Evolutionary conservation across 441 rosid genomes (phyloP).

Genomic region (Pelargonium exstipulatum): DNA sequence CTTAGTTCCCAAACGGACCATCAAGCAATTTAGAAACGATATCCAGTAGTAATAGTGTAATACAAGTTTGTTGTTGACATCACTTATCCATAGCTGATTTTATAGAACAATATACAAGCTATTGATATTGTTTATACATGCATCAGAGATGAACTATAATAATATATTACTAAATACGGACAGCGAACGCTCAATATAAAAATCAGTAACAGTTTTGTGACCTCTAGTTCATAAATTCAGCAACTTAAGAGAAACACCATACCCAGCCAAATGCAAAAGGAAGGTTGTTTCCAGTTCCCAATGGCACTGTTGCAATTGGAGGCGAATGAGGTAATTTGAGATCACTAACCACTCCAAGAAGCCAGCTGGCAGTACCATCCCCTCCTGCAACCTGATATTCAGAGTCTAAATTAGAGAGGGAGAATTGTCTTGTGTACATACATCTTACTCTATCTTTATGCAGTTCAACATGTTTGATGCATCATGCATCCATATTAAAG

Average conservation of each 20-base stretch:
- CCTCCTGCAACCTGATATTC: conserved; percentile 45
- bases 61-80: neutral
- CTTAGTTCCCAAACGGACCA: too few species aligned
- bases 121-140: neutral
- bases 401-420: conserved; percentile 8
- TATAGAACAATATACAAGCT: neutral
- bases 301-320: conserved; percentile 45
- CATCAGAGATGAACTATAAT: neutral
- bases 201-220: neutral
- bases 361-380: conserved; percentile 50
- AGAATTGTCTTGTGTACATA: neutral
- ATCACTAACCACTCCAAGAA: conserved; percentile 46
- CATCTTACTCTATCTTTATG: neutral
- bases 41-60: neutral
- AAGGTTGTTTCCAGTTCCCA: conserved; percentile 54
- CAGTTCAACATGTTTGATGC: neutral
- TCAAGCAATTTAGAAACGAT: neutral
- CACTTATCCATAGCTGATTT: neutral
- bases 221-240: neutral
- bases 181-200: neutral
- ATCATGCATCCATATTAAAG: neutral
- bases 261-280: conserved; percentile 58
- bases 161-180: neutral
- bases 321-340: conserved; percentile 41
- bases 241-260: conserved; percentile 10